phyloP scores from a whole-genome alignment of 768 basidiomycete genomes.

The Mycena rebaudengoi region DNA sequence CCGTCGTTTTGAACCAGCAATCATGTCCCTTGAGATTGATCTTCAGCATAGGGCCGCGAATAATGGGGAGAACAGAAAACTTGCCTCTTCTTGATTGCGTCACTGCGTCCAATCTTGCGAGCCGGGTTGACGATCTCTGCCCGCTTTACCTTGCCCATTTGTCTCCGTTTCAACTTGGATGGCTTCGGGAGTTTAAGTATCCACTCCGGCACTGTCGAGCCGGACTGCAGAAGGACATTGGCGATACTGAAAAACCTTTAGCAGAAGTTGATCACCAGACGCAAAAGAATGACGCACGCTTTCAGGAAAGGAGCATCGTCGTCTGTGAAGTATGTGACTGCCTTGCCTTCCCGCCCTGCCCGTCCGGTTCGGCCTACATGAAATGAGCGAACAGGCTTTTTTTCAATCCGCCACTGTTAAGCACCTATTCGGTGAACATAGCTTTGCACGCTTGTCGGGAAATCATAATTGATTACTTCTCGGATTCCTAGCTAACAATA shows the following conservation, averaged over 20 bases:
- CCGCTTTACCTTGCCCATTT: conserved; percentile 87
- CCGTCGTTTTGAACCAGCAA: conserved; percentile 75
- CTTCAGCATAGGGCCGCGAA: neutral
- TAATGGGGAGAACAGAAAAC: conserved; percentile 24
- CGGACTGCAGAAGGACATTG: conserved; percentile 93
- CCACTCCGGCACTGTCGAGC: conserved; percentile 92
- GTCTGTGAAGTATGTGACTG: conserved; percentile 95
- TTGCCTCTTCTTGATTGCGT: conserved; percentile 79
- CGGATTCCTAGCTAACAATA: conserved; percentile 15
- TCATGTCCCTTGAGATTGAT: conserved; percentile 79
- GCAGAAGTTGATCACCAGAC: conserved; percentile 12
- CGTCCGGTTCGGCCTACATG: conserved; percentile 88
- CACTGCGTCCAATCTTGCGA: conserved; percentile 69
- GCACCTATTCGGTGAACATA: conserved; percentile 98
- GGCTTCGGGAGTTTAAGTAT: conserved; percentile 95
- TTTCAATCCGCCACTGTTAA: conserved; percentile 1
- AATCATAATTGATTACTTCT: conserved; percentile 97
- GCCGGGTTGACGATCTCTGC: conserved; percentile 79
- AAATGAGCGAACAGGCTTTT: conserved; percentile 8
- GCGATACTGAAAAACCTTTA: conserved; percentile 70
- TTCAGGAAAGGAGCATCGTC: conserved; percentile 93
- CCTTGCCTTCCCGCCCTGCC: conserved; percentile 91
- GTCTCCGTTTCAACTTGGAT: conserved; percentile 84
- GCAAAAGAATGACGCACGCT: conserved; percentile 60
- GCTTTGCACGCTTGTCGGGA: conserved; percentile 93